phyloP scores from a whole-genome alignment of 345 rosid species.

The Rhizophora mangle region DNA sequence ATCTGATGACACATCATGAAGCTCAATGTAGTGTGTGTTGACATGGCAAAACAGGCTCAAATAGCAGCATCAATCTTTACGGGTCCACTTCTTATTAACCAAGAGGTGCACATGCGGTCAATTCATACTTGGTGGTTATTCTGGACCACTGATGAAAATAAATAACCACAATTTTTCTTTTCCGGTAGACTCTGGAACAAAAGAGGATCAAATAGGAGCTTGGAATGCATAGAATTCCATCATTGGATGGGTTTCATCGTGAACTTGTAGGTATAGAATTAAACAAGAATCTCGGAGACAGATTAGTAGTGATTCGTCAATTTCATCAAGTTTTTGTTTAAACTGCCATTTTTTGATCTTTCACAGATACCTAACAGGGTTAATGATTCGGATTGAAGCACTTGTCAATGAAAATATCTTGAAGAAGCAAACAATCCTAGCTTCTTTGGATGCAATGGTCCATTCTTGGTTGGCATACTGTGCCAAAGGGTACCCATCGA shows the following conservation, averaged over 20 bases:
- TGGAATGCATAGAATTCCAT: background rate
- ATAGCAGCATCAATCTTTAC: background rate
- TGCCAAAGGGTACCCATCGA: background rate
- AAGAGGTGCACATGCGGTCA: background rate
- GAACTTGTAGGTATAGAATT: too few species aligned
- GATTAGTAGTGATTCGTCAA: too few species aligned
- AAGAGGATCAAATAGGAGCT: background rate
- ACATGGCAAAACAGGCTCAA: background rate
- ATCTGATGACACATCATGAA: background rate
- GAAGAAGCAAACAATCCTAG: constrained; percentile 1
- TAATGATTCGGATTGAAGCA: background rate
- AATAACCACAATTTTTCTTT: too few species aligned
- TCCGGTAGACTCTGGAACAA: background rate
- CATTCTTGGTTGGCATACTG: constrained; percentile 15
- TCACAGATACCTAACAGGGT: background rate
- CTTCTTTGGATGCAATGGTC: background rate
- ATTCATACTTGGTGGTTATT: background rate
- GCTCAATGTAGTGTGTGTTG: background rate
- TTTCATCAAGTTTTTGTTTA: background rate
- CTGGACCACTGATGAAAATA: background rate
- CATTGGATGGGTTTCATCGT: too few species aligned
- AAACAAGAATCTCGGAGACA: too few species aligned
- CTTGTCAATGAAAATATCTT: constrained; percentile 15
- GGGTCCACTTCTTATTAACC: background rate
- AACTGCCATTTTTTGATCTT: background rate